Base-by-base conservation (phyloP, 257 asterid genomes). In the Parsonsia alboflavescens region DNA sequence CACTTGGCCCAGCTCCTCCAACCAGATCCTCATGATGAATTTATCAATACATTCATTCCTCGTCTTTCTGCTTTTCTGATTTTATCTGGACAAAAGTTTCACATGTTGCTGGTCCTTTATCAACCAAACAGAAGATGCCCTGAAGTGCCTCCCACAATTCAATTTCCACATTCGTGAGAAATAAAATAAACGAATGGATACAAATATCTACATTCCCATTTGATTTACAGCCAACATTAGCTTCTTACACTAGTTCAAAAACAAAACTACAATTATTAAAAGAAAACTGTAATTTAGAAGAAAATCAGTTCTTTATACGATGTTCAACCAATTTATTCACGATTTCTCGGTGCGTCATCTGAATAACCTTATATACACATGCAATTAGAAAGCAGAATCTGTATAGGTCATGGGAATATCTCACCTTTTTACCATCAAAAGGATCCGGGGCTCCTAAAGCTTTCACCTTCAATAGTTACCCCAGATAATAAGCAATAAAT, bases 401-500 rank as follows among this genome's bases (percentile, higher is more conserved):
- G 26, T 24, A 28, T 5, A 71, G 46, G 68, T 54, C 71, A 67
- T 6, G n/a, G 1, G 74, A 75, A 57, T 22, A 59, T 2, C 74
- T 19, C 57, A 84, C 90, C 88, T 82, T 81, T 84, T 80, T 76
- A 86, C 64, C 89, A 85, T 85, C 86, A 84, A 86, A 85, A 83
- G 59, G 71, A 61, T 76, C 78, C 81, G 72, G 76, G 76, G 50
- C 81, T 83, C 72, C 80, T 65, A 77, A 76, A 82, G 84, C 58
- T 77, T 64, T 65, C 78, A 73, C 79, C 89, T 87, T 83, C 76
- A 70, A 75, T 74, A 65, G 54, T 26, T 28, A 78, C 76, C 82
- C 62, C 82, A 84, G 83, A 76, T 61, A 64, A 71, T 9, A 69
- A 28, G 63, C 62, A 44, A 44, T 10, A 36, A 68, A 22, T 68